phyloP scores from a whole-genome alignment of 139 green algal genomes.

The Picochlorum sp. region DNA sequence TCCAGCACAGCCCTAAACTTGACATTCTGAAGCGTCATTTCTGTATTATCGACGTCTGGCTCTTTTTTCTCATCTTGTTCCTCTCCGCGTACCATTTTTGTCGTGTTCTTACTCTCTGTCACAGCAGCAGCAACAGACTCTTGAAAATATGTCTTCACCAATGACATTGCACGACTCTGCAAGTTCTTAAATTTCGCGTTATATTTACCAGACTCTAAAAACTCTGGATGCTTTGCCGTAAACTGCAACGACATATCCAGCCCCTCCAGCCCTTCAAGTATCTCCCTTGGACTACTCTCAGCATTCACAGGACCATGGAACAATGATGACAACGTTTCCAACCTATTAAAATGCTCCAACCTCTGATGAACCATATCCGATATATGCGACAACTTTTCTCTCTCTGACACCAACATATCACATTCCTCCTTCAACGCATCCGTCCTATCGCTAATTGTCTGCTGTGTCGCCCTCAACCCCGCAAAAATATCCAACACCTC shows the following conservation, averaged over 20 bases:
- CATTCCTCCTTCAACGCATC: constrained; percentile 47
- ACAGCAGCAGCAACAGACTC: constrained; percentile 45
- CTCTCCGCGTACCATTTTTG: too few relatives aligned
- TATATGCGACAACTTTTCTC: constrained; percentile 41
- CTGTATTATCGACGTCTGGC: constrained; percentile 55
- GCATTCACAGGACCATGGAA: constrained; percentile 47
- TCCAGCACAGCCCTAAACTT: constrained; percentile 82
- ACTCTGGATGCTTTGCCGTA: constrained; percentile 68
- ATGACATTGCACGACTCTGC: constrained; percentile 63
- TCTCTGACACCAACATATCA: constrained; percentile 65
- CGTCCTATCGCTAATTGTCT: constrained; percentile 44
- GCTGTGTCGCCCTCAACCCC: constrained; percentile 50
- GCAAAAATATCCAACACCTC: constrained; percentile 52
- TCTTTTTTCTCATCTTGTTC: background rate
- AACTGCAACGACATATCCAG: constrained; percentile 86
- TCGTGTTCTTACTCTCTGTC: background rate
- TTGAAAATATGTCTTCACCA: constrained; percentile 63
- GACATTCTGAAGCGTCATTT: constrained; percentile 88
- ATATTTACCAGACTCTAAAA: constrained; percentile 78
- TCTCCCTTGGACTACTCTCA: constrained; percentile 31
- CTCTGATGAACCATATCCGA: constrained; percentile 61
- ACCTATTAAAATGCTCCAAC: constrained; percentile 89
- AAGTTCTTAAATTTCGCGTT: constrained; percentile 80
- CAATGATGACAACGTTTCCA: constrained; percentile 64
- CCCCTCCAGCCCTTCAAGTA: constrained; percentile 71